These are phyloP conservation scores for Eimeria sp. DNA, from an alignment of 169 alveolate species.

Conservation along the genomic window DNA sequence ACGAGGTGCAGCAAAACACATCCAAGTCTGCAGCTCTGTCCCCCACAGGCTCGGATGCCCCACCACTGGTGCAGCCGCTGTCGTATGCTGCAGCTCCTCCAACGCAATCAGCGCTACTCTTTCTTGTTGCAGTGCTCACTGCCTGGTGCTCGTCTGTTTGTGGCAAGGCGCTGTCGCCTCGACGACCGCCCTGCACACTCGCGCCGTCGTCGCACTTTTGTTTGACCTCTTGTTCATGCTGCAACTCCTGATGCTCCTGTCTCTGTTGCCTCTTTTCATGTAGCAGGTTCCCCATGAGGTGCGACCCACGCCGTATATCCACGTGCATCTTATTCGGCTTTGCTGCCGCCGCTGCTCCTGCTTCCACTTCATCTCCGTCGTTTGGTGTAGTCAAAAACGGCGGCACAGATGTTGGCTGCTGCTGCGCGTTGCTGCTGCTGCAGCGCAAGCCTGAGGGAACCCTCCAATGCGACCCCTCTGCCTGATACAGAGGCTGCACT, in stretches of 20 bases:
- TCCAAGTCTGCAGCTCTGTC: not conserved
- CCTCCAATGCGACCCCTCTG: not conserved
- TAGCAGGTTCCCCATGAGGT: not conserved
- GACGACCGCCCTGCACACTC: not conserved
- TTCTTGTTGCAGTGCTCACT: slow-evolving; percentile 17
- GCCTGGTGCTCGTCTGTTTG: not conserved
- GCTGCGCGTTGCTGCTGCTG: not conserved
- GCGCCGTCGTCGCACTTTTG: not conserved
- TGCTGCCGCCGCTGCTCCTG: slow-evolving; percentile 16
- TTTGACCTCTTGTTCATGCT: slow-evolving; percentile 18
- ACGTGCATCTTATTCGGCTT: not conserved
- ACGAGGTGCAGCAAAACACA: slow-evolving; percentile 33
- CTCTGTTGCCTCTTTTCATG: not conserved
- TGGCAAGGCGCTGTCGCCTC: slow-evolving; percentile 3
- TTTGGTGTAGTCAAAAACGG: not conserved
- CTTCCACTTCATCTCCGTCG: not conserved
- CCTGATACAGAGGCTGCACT: not conserved
- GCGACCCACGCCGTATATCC: not conserved
- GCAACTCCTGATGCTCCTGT: slow-evolving; percentile 54
- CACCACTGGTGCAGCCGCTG: not conserved
- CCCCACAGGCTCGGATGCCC: not conserved
- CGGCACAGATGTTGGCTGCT: not conserved
- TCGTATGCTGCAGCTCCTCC: not conserved
- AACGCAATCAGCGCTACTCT: not conserved
- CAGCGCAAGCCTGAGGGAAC: too few species aligned